Conservation (phyloP, 2,329 filamentous ascomycete genomes). For the Aspergillus udagawae region DNA sequence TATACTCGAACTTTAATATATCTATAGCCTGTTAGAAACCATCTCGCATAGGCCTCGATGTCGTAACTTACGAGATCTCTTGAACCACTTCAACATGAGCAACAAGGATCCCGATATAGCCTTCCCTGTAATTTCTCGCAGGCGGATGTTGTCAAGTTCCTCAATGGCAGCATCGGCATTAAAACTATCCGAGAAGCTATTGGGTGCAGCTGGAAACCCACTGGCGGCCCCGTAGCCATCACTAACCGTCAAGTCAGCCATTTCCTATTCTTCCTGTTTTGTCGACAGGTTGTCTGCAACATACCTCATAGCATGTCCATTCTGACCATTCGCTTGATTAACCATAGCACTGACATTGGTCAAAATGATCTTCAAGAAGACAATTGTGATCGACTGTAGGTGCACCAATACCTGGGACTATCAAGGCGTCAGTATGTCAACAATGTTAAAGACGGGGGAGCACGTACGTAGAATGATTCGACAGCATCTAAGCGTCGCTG, state of each 20-base stretch:
- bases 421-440: not conserved
- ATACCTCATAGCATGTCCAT: slow-evolving; percentile 45
- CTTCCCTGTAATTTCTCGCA: slow-evolving; percentile 83
- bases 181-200: slow-evolving; percentile 19
- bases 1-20: slow-evolving; percentile 90
- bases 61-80: slow-evolving; percentile 72
- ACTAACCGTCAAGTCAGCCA: slow-evolving; percentile 7
- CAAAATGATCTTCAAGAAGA: slow-evolving; percentile 82
- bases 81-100: slow-evolving; percentile 92
- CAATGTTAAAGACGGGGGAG: not conserved
- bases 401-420: slow-evolving; percentile 75
- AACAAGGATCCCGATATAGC: slow-evolving; percentile 86
- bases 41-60: not conserved
- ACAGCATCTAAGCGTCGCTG: slow-evolving; percentile 64
- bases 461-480: slow-evolving; percentile 78
- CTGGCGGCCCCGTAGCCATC: slow-evolving; percentile 25
- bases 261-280: not conserved
- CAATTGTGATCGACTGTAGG: slow-evolving; percentile 88
- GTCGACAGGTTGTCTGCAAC: slow-evolving; percentile 28
- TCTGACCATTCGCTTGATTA: slow-evolving; percentile 51
- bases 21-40: slow-evolving; percentile 50
- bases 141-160: slow-evolving; percentile 75
- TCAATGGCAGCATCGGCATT: slow-evolving; percentile 51
- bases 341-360: slow-evolving; percentile 84
- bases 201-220: slow-evolving; percentile 17